Evolutionary conservation across 2,329 filamentous ascomycete genomes (phyloP).

Genomic region (Sphaceloma murrayae): DNA sequence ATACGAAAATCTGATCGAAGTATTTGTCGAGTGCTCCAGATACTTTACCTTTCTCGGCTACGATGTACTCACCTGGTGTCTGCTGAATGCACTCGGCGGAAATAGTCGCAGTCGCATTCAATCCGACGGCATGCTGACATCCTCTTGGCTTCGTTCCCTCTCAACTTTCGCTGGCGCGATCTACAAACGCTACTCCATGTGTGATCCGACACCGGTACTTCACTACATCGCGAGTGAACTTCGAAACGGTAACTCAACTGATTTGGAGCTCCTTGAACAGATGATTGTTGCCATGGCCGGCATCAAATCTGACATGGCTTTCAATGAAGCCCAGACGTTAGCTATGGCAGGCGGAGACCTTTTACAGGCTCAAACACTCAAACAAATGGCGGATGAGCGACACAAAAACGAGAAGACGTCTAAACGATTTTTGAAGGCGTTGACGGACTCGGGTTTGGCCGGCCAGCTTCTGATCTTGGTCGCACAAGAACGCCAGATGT

Average conservation of each 20-base stretch:
- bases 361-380: conserved; percentile 69
- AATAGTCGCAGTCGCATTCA: conserved; percentile 50
- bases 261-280: conserved; percentile 84
- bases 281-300: conserved; percentile 89
- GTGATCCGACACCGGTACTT: conserved; percentile 76
- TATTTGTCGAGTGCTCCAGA: conserved; percentile 85
- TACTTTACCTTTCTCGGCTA: conserved; percentile 91
- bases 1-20: conserved; percentile 90
- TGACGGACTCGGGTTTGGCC: conserved; percentile 68
- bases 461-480: conserved; percentile 80
- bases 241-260: conserved; percentile 70
- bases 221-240: conserved; percentile 86
- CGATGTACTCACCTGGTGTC: conserved; percentile 85
- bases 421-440: conserved; percentile 66
- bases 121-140: conserved; percentile 64
- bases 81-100: conserved; percentile 62
- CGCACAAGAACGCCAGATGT: conserved; percentile 81
- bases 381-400: conserved; percentile 71
- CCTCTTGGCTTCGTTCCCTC: conserved; percentile 82
- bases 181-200: conserved; percentile 73
- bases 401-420: conserved; percentile 59
- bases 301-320: conserved; percentile 74
- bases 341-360: conserved; percentile 80
- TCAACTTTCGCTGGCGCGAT: conserved; percentile 86
- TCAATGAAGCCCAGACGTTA: conserved; percentile 77